Evolutionary conservation across 306 rosid genomes (phyloP).

Genomic region (Sophora flavescens): DNA sequence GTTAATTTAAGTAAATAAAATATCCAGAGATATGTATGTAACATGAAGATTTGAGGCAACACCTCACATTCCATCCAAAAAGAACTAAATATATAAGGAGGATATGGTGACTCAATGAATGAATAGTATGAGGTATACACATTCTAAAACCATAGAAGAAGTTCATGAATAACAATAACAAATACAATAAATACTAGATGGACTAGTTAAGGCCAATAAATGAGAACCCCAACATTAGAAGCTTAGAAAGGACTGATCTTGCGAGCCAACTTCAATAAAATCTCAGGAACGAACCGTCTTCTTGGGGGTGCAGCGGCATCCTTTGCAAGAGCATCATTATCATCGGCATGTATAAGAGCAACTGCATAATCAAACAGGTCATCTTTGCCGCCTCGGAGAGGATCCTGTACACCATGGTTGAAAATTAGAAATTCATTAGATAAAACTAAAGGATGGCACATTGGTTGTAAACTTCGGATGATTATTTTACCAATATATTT

Average conservation of each 20-base stretch:
- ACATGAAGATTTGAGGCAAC: constrained; percentile 22
- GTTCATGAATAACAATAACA: constrained; percentile 12
- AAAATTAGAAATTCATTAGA: constrained; percentile 9
- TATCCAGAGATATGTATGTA: neutral
- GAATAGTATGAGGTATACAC: constrained; percentile 27
- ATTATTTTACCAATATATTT: neutral
- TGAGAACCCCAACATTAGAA: constrained; percentile 30
- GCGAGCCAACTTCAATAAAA: constrained; percentile 73
- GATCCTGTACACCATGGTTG: constrained; percentile 71
- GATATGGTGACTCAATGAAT: constrained; percentile 35
- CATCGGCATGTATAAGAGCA: constrained; percentile 72
- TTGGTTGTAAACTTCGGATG: neutral
- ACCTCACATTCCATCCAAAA: neutral
- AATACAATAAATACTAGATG: constrained; percentile 17
- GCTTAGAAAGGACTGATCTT: constrained; percentile 81
- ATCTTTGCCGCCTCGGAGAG: constrained; percentile 90
- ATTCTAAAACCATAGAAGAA: neutral
- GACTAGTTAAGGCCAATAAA: neutral
- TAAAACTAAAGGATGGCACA: constrained; percentile 10
- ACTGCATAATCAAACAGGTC: constrained; percentile 75
- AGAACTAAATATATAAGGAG: too few relatives aligned
- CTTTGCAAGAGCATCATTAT: constrained; percentile 74
- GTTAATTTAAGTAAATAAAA: too few relatives aligned
- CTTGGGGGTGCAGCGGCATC: constrained; percentile 74
- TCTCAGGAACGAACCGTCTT: constrained; percentile 84